Evolutionary conservation across 1,284 basidiomycete species (phyloP).

Genomic region (Phellopilus nigrolimitatus): DNA sequence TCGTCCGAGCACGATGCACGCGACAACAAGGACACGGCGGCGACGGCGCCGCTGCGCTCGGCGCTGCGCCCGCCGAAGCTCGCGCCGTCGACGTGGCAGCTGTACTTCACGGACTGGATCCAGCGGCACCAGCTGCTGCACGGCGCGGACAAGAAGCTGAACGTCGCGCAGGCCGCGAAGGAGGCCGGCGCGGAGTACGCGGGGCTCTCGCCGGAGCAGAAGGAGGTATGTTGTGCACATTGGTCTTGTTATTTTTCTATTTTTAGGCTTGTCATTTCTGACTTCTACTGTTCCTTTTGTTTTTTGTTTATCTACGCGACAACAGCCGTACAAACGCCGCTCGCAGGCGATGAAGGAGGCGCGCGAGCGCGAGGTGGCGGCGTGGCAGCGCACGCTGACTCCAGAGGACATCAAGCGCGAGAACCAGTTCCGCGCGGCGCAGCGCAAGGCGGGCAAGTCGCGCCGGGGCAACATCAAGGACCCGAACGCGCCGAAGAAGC

Average conservation of each 20-base stretch:
- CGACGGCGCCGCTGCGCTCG: constrained; percentile 54
- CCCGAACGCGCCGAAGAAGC: constrained; percentile 95
- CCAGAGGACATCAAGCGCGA: constrained; percentile 94
- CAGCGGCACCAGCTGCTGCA: constrained; percentile 80
- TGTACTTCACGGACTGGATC: constrained; percentile 96
- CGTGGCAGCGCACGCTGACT: constrained; percentile 86
- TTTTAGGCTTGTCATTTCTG: constrained; percentile 19
- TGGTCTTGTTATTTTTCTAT: background rate
- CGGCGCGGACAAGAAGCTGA: constrained; percentile 61
- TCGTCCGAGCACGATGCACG: constrained; percentile 25
- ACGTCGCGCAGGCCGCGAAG: constrained; percentile 94
- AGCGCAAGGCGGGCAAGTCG: constrained; percentile 90
- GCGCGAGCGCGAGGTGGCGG: constrained; percentile 75
- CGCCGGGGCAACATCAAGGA: constrained; percentile 95
- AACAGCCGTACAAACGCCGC: constrained; percentile 75
- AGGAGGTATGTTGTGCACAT: constrained; percentile 62
- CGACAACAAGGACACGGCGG: background rate
- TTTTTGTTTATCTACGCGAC: constrained; percentile 26
- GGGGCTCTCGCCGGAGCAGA: constrained; percentile 70
- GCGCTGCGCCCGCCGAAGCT: constrained; percentile 84
- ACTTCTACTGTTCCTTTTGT: constrained; percentile 8
- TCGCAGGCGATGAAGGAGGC: constrained; percentile 82
- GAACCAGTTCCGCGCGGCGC: constrained; percentile 87
- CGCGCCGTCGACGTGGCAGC: constrained; percentile 93
- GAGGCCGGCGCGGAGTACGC: constrained; percentile 92